Evolutionary conservation across 2,329 filamentous ascomycete species (phyloP).

Genomic region (Emmonsiellopsis sp.): DNA sequence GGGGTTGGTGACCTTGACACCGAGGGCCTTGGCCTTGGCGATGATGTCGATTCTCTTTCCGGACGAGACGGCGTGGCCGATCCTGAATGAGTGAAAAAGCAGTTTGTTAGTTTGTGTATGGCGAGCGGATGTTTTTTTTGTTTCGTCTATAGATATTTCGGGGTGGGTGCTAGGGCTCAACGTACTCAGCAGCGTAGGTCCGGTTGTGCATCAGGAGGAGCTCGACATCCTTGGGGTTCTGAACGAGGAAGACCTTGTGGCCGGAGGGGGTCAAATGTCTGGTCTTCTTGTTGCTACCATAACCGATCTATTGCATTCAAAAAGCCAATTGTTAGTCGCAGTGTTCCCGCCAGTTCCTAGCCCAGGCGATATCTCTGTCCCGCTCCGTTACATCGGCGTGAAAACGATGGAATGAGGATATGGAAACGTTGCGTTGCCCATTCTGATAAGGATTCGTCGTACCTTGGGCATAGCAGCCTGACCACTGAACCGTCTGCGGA

Average conservation of each 20-base stretch:
- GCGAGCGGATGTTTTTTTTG: neutral
- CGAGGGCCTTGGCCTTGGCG: conserved; percentile 91
- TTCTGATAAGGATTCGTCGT: conserved; percentile 34
- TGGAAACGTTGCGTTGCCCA: neutral
- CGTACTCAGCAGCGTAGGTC: conserved; percentile 97
- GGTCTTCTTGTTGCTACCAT: conserved; percentile 99
- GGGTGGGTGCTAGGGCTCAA: conserved; percentile 17
- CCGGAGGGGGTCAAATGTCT: conserved; percentile 97
- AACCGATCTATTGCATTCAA: conserved; percentile 67
- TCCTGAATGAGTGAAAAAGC: conserved; percentile 48
- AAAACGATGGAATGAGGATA: neutral
- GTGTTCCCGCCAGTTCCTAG: neutral
- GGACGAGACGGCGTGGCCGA: conserved; percentile 95
- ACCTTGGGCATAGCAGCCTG: conserved; percentile 96
- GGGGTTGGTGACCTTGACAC: conserved; percentile 99
- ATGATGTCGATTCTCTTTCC: conserved; percentile 98
- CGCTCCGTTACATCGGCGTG: neutral
- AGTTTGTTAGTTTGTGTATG: conserved; percentile 28
- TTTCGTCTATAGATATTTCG: neutral
- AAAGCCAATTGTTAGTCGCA: neutral
- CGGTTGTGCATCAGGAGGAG: conserved; percentile 99
- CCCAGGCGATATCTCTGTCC: neutral
- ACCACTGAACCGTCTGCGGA: conserved; percentile 95
- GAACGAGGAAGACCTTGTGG: conserved; percentile 99
- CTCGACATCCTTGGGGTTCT: conserved; percentile 92